These are phyloP conservation scores for Clavulina sp. DNA, from an alignment of 768 basidiomycete genomes.

Conservation along the genomic window DNA sequence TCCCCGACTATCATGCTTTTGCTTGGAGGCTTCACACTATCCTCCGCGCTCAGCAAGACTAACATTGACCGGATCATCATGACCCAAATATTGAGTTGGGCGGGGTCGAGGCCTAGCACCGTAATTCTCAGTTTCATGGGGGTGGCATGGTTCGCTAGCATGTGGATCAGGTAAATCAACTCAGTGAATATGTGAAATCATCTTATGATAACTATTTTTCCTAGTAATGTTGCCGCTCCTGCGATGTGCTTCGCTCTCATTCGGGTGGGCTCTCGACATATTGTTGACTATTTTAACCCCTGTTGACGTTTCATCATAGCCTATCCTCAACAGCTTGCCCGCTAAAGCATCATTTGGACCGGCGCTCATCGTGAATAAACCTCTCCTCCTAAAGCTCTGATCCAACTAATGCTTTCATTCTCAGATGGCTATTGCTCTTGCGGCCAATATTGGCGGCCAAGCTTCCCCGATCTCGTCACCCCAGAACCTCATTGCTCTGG, in stretches of 20 bases:
- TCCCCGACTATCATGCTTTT: slow-evolving; percentile 97
- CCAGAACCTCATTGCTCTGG: slow-evolving; percentile 86
- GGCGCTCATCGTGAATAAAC: slow-evolving; percentile 66
- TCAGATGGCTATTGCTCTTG: slow-evolving; percentile 91
- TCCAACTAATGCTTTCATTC: background rate
- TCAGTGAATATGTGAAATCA: background rate
- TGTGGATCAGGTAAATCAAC: slow-evolving; percentile 83
- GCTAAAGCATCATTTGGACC: slow-evolving; percentile 75
- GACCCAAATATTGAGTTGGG: slow-evolving; percentile 75
- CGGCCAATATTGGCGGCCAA: slow-evolving; percentile 95
- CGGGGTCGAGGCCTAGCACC: slow-evolving; percentile 69
- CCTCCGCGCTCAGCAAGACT: slow-evolving; percentile 88
- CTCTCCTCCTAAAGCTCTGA: background rate
- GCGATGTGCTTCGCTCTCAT: slow-evolving; percentile 94
- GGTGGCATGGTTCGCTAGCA: slow-evolving; percentile 93
- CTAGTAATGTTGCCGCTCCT: slow-evolving; percentile 89
- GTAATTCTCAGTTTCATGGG: slow-evolving; percentile 90
- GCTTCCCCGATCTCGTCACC: slow-evolving; percentile 95
- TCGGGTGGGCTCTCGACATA: slow-evolving; percentile 34
- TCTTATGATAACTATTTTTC: slow-evolving; percentile 5
- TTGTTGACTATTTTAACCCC: slow-evolving; percentile 7
- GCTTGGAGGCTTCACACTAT: slow-evolving; percentile 94
- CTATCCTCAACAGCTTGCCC: slow-evolving; percentile 82
- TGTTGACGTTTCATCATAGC: slow-evolving; percentile 29
- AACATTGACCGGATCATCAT: slow-evolving; percentile 86